Conservation (phyloP, 768 basidiomycete species). For the Phlebiopsis gigantea region DNA sequence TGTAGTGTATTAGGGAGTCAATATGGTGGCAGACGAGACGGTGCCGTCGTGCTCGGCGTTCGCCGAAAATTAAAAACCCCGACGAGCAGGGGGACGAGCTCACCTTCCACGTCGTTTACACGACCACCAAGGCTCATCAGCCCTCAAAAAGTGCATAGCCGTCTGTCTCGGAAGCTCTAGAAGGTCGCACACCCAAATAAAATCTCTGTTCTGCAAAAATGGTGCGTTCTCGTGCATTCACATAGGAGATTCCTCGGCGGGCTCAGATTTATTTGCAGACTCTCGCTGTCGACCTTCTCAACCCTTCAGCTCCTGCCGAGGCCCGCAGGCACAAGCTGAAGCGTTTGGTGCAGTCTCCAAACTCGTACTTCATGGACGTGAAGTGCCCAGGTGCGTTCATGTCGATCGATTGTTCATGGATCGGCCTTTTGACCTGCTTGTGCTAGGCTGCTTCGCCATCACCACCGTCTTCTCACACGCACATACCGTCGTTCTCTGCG, state of each 20-base stretch:
- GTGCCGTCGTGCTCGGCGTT: slow-evolving; percentile 2
- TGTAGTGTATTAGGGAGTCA: neutral
- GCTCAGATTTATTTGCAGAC: slow-evolving; percentile 42
- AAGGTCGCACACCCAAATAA: slow-evolving; percentile 12
- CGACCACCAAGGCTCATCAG: slow-evolving; percentile 11
- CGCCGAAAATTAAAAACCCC: slow-evolving; percentile 11
- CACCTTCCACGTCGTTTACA: slow-evolving; percentile 6
- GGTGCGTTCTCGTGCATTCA: slow-evolving; percentile 15
- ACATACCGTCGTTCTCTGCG: slow-evolving; percentile 94
- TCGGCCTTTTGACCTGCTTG: neutral
- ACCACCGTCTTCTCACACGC: slow-evolving; percentile 99
- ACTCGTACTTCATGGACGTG: slow-evolving; percentile 99
- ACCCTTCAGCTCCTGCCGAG: slow-evolving; percentile 86
- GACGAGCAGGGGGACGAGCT: slow-evolving; percentile 9
- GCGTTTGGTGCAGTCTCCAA: slow-evolving; percentile 96
- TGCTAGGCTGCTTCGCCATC: slow-evolving; percentile 85
- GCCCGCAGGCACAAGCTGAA: slow-evolving; percentile 97
- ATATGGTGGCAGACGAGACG: slow-evolving; percentile 1
- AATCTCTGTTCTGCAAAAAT: slow-evolving; percentile 18
- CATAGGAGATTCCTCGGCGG: neutral
- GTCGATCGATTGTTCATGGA: neutral
- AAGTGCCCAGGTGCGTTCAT: slow-evolving; percentile 87
- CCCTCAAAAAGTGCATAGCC: slow-evolving; percentile 21
- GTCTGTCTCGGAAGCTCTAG: slow-evolving; percentile 13
- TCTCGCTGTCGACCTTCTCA: slow-evolving; percentile 96